phyloP scores from a whole-genome alignment of 2,329 filamentous ascomycete genomes.

The Teratosphaeria nubilosa region DNA sequence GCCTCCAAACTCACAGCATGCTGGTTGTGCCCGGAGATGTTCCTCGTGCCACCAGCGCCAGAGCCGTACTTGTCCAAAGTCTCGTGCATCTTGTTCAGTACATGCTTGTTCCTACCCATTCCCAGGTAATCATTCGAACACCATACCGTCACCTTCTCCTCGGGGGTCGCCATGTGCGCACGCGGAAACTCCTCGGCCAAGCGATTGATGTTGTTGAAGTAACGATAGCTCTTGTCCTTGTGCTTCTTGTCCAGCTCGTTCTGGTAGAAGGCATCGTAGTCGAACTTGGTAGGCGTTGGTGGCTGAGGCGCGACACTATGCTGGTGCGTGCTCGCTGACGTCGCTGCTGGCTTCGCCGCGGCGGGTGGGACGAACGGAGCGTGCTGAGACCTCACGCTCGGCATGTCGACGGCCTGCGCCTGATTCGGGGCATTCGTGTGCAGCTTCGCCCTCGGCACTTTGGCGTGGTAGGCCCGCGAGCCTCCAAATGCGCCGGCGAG shows the following conservation, averaged over 20 bases:
- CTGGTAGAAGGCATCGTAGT: conserved; percentile 85
- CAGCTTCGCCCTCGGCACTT: conserved; percentile 57
- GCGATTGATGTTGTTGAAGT: conserved; percentile 99
- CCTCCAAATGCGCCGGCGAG: conserved; percentile 42
- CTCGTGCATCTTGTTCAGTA: conserved; percentile 85
- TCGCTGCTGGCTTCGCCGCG: conserved; percentile 1
- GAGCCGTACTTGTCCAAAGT: conserved; percentile 91
- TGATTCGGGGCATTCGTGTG: conserved; percentile 72
- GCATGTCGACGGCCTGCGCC: conserved; percentile 63
- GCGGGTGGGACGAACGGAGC: conserved; percentile 12
- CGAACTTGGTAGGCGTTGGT: conserved; percentile 53
- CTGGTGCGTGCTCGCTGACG: conserved; percentile 9
- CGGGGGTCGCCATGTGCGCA: conserved; percentile 74
- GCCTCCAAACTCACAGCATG: conserved; percentile 79
- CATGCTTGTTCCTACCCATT: conserved; percentile 85
- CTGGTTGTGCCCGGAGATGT: conserved; percentile 96
- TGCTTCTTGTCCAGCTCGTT: conserved; percentile 94
- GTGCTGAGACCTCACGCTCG: conserved; percentile 7
- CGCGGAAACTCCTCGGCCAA: conserved; percentile 92
- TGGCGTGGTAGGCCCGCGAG: conserved; percentile 38
- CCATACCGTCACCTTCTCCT: conserved; percentile 92
- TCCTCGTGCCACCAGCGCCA: conserved; percentile 88
- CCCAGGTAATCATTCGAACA: conserved; percentile 98
- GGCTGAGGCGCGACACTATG: conserved; percentile 39
- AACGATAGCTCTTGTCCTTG: conserved; percentile 98